These are phyloP conservation scores for Omphalotus olearius DNA, from an alignment of 1,284 basidiomycete species.

Conservation along the genomic window DNA sequence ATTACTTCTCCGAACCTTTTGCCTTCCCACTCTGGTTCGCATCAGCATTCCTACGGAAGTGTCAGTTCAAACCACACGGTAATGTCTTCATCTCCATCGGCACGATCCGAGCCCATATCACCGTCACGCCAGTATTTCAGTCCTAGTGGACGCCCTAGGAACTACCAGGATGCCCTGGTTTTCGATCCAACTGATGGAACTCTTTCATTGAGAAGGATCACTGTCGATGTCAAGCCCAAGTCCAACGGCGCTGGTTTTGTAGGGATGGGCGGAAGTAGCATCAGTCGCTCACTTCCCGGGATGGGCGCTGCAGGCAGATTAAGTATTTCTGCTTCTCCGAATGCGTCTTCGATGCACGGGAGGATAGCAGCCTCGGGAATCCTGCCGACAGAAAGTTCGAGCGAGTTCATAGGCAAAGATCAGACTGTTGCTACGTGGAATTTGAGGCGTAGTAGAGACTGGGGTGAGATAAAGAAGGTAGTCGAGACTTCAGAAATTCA, in stretches of 20 bases:
- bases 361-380: conserved; percentile 25
- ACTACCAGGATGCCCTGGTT: conserved; percentile 60
- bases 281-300: conserved; percentile 30
- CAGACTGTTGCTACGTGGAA: conserved; percentile 65
- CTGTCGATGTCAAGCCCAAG: conserved; percentile 32
- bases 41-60: conserved; percentile 14
- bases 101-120: conserved; percentile 24
- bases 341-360: conserved; percentile 11
- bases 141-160: conserved; percentile 35
- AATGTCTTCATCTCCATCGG: conserved; percentile 25
- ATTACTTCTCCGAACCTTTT: conserved; percentile 25
- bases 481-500: conserved; percentile 18
- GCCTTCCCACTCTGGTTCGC: background rate
- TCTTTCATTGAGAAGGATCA: conserved; percentile 52
- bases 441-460: conserved; percentile 48
- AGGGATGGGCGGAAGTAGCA: conserved; percentile 32
- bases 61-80: conserved; percentile 15
- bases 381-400: conserved; percentile 26
- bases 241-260: conserved; percentile 14
- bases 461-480: conserved; percentile 47
- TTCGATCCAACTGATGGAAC: conserved; percentile 60
- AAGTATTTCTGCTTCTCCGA: conserved; percentile 20
- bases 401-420: conserved; percentile 50
- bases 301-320: conserved; percentile 29
- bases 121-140: conserved; percentile 12